Conservation (phyloP, 208 protist genomes). For the Leishmania mexicana region DNA sequence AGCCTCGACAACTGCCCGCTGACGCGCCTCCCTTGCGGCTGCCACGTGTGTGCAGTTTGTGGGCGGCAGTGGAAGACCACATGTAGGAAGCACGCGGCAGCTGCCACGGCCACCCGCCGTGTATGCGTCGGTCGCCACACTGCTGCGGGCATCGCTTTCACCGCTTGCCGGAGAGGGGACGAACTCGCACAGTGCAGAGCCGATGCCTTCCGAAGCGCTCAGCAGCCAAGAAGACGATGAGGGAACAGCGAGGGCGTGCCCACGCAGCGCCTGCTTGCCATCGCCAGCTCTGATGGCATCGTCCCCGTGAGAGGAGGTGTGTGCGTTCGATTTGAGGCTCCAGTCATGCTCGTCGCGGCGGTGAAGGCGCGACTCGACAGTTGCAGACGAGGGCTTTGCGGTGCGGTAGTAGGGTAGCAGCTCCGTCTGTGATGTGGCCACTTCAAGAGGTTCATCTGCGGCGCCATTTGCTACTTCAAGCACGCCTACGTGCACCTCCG, state of each 20-base stretch:
- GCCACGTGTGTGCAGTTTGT: slow-evolving; percentile 18
- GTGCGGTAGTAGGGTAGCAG: slow-evolving; percentile 7
- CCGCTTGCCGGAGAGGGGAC: too few relatives aligned
- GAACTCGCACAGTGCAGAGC: not conserved
- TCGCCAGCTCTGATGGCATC: not conserved
- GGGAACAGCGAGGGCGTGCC: not conserved
- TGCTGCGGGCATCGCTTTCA: not conserved
- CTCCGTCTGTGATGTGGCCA: slow-evolving; percentile 4
- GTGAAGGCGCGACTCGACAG: not conserved
- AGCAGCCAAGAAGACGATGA: not conserved
- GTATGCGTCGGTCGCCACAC: not conserved
- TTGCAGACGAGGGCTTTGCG: slow-evolving; percentile 1
- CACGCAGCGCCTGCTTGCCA: not conserved
- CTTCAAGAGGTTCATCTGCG: not conserved
- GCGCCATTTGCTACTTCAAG: not conserved
- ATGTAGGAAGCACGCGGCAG: not conserved
- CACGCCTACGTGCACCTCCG: not conserved
- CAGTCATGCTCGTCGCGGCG: not conserved
- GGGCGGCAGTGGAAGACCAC: slow-evolving; percentile 13
- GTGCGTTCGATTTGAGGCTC: not conserved
- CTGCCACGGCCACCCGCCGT: not conserved
- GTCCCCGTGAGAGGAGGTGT: not conserved
- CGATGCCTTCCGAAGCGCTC: not conserved
- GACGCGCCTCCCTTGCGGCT: slow-evolving; percentile 9
- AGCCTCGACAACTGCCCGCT: not conserved